Evolutionary conservation across 1,139 yeast genomes (phyloP).

Genomic region (Pichia sp.): DNA sequence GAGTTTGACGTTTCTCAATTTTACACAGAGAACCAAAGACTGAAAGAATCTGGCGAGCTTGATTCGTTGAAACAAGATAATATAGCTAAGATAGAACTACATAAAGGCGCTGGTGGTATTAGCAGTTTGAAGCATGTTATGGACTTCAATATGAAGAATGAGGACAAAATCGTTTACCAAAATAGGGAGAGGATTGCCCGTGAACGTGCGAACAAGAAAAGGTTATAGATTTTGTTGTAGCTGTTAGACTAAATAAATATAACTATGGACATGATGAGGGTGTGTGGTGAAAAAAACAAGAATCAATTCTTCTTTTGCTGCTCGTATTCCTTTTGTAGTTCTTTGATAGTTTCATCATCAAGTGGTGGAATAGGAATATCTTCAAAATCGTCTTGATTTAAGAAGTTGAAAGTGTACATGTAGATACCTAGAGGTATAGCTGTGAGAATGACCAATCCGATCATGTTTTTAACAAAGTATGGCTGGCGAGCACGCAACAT

Average conservation of each 20-base stretch:
- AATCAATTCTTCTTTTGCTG: constrained; percentile 9
- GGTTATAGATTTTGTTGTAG: background rate
- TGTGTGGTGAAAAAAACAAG: background rate
- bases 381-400: constrained; percentile 75
- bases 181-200: constrained; percentile 13
- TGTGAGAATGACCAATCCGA: constrained; percentile 49
- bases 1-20: constrained; percentile 24
- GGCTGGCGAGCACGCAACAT: constrained; percentile 85
- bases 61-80: constrained; percentile 18
- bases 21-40: constrained; percentile 20
- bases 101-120: constrained; percentile 17
- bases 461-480: constrained; percentile 68
- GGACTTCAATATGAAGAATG: constrained; percentile 24
- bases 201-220: constrained; percentile 11
- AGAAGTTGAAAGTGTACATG: constrained; percentile 60
- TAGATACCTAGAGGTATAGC: constrained; percentile 66
- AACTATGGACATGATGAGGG: background rate
- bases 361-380: constrained; percentile 94
- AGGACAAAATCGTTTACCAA: constrained; percentile 17
- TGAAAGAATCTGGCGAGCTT: constrained; percentile 23
- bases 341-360: constrained; percentile 65
- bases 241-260: background rate
- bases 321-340: constrained; percentile 64
- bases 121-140: constrained; percentile 26
- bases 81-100: constrained; percentile 17